Conservation (phyloP, 106 monocot species). For the Allium sativum region DNA sequence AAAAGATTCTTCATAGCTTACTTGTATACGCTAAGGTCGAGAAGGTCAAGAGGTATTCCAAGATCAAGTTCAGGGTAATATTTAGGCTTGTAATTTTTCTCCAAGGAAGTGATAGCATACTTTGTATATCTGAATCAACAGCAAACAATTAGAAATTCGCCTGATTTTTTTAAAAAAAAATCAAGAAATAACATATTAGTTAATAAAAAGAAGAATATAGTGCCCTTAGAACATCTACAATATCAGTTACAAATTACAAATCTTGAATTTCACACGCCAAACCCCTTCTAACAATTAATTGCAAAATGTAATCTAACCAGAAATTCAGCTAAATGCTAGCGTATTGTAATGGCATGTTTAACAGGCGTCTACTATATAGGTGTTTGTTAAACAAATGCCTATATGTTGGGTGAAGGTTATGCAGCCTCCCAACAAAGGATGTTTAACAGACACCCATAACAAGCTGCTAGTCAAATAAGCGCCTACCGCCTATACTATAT, state of each 20-base stretch:
- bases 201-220: not conserved
- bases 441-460: too few relatives aligned
- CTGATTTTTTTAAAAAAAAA: not conserved
- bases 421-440: too few relatives aligned
- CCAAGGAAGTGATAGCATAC: constrained; percentile 74
- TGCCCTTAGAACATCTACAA: not conserved
- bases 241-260: not conserved
- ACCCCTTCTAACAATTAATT: too few relatives aligned
- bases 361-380: too few relatives aligned
- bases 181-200: not conserved
- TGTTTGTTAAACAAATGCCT: too few relatives aligned
- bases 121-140: constrained; percentile 47
- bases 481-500: too few relatives aligned
- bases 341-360: too few relatives aligned
- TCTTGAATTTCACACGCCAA: too few relatives aligned
- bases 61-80: constrained; percentile 77
- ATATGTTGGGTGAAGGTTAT: too few relatives aligned
- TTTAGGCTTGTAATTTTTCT: constrained; percentile 81
- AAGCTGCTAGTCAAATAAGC: too few relatives aligned
- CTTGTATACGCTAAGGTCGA: constrained; percentile 87
- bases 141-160: not conserved
- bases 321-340: too few relatives aligned
- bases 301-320: too few relatives aligned
- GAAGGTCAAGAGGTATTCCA: constrained; percentile 93
- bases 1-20: constrained; percentile 19